Evolutionary conservation across 2,329 filamentous ascomycete species (phyloP).

Genomic region (Calonectria hawksworthii): DNA sequence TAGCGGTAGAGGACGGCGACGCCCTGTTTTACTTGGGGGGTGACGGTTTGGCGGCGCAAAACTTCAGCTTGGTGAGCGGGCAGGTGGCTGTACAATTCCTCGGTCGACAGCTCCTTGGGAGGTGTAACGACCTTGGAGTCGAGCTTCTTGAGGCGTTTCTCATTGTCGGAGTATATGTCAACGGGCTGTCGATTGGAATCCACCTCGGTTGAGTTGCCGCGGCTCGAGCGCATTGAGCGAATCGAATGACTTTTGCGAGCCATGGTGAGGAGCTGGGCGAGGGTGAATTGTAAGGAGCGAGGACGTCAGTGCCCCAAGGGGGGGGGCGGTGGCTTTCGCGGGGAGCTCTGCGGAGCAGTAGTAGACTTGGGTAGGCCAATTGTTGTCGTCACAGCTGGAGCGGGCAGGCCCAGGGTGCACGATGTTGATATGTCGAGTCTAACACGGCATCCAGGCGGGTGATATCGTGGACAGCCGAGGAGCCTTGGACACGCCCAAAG

Average conservation of each 20-base stretch:
- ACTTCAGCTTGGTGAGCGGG: constrained; percentile 76
- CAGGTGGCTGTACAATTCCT: constrained; percentile 73
- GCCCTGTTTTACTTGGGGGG: constrained; percentile 74
- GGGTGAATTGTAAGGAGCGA: background rate
- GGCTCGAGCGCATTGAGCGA: constrained; percentile 52
- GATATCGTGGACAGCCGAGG: background rate
- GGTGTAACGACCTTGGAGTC: constrained; percentile 58
- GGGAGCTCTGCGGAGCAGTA: background rate
- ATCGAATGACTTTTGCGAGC: constrained; percentile 45
- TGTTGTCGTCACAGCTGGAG: background rate
- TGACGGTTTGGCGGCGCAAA: constrained; percentile 77
- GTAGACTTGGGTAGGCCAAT: background rate
- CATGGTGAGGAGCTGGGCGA: constrained; percentile 34
- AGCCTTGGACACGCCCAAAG: background rate
- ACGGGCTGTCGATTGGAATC: constrained; percentile 31
- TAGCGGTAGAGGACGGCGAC: constrained; percentile 78
- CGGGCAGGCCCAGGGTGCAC: constrained; percentile 17
- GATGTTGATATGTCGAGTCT: constrained; percentile 13
- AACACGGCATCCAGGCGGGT: constrained; percentile 7
- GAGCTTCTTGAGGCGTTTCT: constrained; percentile 54
- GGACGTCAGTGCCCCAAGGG: background rate
- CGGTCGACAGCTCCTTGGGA: constrained; percentile 53
- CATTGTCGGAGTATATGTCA: constrained; percentile 33
- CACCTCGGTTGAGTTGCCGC: constrained; percentile 51
- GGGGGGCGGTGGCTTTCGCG: background rate